These are phyloP conservation scores for Trichosporon sp. DNA, from an alignment of 1,284 basidiomycete species.

Conservation along the genomic window DNA sequence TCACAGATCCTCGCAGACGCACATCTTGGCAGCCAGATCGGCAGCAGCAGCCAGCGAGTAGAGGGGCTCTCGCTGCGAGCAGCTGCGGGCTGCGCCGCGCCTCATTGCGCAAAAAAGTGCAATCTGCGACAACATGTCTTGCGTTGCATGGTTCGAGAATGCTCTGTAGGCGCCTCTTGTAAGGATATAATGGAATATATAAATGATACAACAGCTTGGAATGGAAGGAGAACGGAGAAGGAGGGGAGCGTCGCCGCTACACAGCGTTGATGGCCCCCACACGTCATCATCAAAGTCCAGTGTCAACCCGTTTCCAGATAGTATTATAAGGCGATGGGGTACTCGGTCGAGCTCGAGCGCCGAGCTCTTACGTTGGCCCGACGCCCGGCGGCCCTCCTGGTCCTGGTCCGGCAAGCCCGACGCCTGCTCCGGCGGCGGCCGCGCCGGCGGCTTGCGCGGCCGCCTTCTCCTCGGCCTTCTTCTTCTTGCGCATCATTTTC, in stretches of 20 bases:
- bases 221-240: not conserved
- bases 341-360: not conserved
- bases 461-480: conserved; percentile 39
- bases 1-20: no score
- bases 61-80: no score
- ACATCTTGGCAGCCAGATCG: no score
- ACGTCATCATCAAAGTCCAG: not conserved
- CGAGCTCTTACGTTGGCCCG: not conserved
- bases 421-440: not conserved
- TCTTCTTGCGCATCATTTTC: conserved; percentile 44
- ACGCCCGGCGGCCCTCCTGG: not conserved
- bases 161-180: conserved; percentile 1
- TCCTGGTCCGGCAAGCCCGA: not conserved
- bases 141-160: conserved; percentile 1
- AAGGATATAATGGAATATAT: not conserved
- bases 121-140: conserved; percentile 2
- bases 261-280: not conserved
- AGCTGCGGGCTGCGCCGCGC: no score
- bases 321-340: not conserved
- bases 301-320: not conserved
- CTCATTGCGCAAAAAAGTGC: no score
- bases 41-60: no score
- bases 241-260: not conserved
- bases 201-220: conserved; percentile 2
- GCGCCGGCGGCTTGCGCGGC: conserved; percentile 18